Conservation (phyloP, 1,284 basidiomycete species). For the Takashimella koratensis region DNA sequence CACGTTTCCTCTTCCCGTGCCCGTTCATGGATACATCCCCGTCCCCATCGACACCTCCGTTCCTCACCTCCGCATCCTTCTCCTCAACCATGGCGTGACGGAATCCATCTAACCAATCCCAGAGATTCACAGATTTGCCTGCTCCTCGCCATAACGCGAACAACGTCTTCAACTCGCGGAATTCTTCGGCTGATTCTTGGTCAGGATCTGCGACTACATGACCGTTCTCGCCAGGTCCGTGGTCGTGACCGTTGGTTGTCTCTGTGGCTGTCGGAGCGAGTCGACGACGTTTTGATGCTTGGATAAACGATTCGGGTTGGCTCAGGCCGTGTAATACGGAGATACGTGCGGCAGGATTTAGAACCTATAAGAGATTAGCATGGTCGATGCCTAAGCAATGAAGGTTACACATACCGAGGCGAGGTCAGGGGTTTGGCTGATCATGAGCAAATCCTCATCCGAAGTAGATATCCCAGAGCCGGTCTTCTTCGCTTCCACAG, state of each 20-base stretch:
- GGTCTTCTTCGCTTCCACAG: no score
- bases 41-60: neutral
- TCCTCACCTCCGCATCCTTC: neutral
- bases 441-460: conserved; percentile 16
- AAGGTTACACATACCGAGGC: conserved; percentile 3
- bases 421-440: conserved; percentile 17
- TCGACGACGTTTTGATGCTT: no score
- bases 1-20: neutral
- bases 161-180: conserved; percentile 33
- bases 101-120: conserved; percentile 46
- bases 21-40: neutral
- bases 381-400: no score
- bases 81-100: conserved; percentile 12
- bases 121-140: conserved; percentile 41
- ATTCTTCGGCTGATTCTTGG: neutral
- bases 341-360: conserved; percentile 17
- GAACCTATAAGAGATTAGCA: no score
- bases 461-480: no score
- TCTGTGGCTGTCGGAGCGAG: neutral
- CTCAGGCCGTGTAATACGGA: conserved; percentile 14
- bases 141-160: conserved; percentile 37
- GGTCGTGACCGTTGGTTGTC: neutral
- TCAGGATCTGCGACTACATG: neutral
- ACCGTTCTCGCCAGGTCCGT: neutral
- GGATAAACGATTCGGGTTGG: conserved; percentile 4